Base-by-base conservation (phyloP, 2,329 filamentous ascomycete genomes). In the Lasiodiplodia sp. region DNA sequence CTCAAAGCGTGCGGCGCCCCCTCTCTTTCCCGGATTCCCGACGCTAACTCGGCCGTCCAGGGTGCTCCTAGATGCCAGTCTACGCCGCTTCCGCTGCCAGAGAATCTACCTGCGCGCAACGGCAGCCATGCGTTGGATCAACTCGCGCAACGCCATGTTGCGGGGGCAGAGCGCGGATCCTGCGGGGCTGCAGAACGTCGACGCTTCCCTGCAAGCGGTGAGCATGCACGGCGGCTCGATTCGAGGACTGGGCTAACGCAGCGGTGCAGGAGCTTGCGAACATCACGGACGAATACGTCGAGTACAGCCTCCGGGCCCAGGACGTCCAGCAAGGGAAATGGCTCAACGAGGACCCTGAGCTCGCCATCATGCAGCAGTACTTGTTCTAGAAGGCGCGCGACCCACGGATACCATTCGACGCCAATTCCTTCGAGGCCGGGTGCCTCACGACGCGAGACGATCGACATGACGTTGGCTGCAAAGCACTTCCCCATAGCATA, bases 11-110 rank as follows among this genome's bases (percentile, higher is more conserved):
- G 81, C 74, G 79, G 21, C 14, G 3, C 14, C 55, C 34, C 16
- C 40, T 4, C 57, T 16, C 16, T 31, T 23, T 23, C 1, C 23
- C 23, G 23, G 23, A 37, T 37, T 18, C 28, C 60, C 52, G 21
- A 64, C 47, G 18, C 4, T 23, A 34, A 34, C 31, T 25, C 28
- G 3, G 16, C 28, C 28, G 37, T 58, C 68, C 71, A 90, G 88
- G 60, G 85, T 90, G 57, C 87, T 90, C 66, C 79, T 85, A 58
- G 88, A 90, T 74, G 85, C 87, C 49, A 85, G 85, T 60, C 83
- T 87, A 44, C 84, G 88, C 58, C 85, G 88, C 4, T 89, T 90
- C 77, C 85, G 85, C 74, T 88, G 87, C 57, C 87, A 90, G 75
- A 86, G 85, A 71, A 84, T 87, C 66, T 89, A 89, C 72, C 81